Percentiles rank a stretch among this genome's conserved stretches.
These are phyloP conservation scores for Diplotaxis tenuifolia DNA, from an alignment of 345 rosid species.

Conservation along the genomic window DNA sequence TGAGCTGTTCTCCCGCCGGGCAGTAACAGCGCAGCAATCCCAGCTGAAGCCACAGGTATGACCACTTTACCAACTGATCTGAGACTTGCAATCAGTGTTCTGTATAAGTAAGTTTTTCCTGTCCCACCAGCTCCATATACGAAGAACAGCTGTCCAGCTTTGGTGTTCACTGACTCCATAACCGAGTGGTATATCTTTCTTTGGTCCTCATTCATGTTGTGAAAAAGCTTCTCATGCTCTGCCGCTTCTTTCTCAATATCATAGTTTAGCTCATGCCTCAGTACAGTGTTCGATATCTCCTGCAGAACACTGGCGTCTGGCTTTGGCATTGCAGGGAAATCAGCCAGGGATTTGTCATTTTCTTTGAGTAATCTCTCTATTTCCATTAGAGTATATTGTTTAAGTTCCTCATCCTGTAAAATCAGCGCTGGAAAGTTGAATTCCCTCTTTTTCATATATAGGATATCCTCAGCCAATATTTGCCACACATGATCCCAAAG, in stretches of 20 bases:
- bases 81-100: background rate
- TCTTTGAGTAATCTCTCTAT: background rate
- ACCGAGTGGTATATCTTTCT: background rate
- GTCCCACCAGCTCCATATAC: background rate
- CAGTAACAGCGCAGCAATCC: background rate
- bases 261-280: background rate
- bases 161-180: background rate
- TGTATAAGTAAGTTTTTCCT: too few species aligned
- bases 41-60: background rate
- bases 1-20: background rate
- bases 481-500: background rate
- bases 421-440: background rate
- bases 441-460: background rate
- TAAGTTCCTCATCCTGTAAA: background rate
- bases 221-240: background rate
- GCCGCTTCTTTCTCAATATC: background rate
- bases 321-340: background rate
- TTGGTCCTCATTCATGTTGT: background rate
- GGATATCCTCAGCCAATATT: background rate
- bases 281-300: background rate
- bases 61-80: background rate
- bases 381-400: too few species aligned
- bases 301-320: background rate
- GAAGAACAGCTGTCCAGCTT: too few species aligned
- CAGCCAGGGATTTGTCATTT: background rate